Base-by-base conservation (phyloP, 192 early-diverging fungal genomes). In the Mortierella antarctica region DNA sequence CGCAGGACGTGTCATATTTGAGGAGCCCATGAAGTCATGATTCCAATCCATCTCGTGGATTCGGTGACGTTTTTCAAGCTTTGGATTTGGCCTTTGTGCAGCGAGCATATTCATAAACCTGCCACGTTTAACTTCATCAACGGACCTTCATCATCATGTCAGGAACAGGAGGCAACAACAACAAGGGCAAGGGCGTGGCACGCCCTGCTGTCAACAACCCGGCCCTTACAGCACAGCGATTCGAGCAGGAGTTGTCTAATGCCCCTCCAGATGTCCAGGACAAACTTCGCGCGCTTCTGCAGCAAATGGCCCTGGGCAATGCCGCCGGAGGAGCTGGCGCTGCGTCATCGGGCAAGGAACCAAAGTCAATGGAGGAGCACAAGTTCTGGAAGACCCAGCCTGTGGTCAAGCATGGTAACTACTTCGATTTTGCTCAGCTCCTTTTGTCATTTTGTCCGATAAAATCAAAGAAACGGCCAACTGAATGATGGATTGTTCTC, bases 311-410 rank as follows among this genome's bases (percentile, higher is more conserved):
- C 6, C 60, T 80, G 45, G 54, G 59, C 7, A 54, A 53, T 51
- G 68, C 13, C 10, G 57, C 49, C 11, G 56, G 40, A 13, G 69
- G 66, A 61, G 48, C 59, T 47, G 20, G 57, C 18, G 66, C 67
- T 23, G 47, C 61, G 12, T 14, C 39, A 0, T 59, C 67, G 9
- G 74, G 72, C 52, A 82, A 82, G 45, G 77, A 62, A 8, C 77
- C 77, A 49, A 88, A 88, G 62, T 85, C 86, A 17, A 85, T 84
- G 70, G 77, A 76, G 5, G 85, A 89, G 39, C 94, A 97, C 86
- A 92, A 96, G 86, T 99, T 99, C 71, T 99, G 98, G 98, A 91
- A 85, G 73, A 99, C 98, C 13, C 98, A 99, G 82, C 98, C 98
- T 11, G 98, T 99, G 15, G 92, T 93, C 15, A 84, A 90, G 62